Conservation (phyloP, 1,284 basidiomycete genomes). For the Phenoliferia sp. region DNA sequence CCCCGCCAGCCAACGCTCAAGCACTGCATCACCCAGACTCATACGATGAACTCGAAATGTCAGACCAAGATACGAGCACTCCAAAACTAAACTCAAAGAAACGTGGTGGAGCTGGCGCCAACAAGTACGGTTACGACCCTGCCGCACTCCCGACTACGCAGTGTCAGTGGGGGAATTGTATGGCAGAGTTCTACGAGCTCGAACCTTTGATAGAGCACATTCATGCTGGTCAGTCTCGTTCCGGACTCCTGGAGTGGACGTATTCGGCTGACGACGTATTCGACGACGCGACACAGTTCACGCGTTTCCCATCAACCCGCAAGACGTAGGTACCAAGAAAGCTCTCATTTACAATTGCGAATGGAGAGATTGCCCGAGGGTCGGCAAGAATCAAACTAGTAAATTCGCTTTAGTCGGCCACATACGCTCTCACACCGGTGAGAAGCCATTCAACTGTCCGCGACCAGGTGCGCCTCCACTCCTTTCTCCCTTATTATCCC, state of each 20-base stretch:
- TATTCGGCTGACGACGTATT: neutral
- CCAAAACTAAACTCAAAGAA: no score
- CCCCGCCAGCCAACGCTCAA: no score
- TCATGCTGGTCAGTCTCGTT: conserved; percentile 16
- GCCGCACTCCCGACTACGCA: conserved; percentile 3
- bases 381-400: conserved; percentile 75
- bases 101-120: neutral
- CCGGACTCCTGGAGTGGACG: neutral
- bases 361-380: conserved; percentile 73
- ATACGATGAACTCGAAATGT: conserved; percentile 7
- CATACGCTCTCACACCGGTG: conserved; percentile 82
- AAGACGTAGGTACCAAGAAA: conserved; percentile 4
- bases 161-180: conserved; percentile 31
- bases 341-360: conserved; percentile 64
- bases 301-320: conserved; percentile 25
- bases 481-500: neutral
- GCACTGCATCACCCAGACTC: neutral
- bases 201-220: conserved; percentile 33
- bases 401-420: conserved; percentile 83
- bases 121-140: conserved; percentile 7
- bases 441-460: conserved; percentile 83
- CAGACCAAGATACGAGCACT: neutral
- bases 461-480: conserved; percentile 66
- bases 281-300: conserved; percentile 10
- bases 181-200: conserved; percentile 28